Evolutionary conservation across 805 yeast genomes (phyloP).

Genomic region (Grigorovia humatica): DNA sequence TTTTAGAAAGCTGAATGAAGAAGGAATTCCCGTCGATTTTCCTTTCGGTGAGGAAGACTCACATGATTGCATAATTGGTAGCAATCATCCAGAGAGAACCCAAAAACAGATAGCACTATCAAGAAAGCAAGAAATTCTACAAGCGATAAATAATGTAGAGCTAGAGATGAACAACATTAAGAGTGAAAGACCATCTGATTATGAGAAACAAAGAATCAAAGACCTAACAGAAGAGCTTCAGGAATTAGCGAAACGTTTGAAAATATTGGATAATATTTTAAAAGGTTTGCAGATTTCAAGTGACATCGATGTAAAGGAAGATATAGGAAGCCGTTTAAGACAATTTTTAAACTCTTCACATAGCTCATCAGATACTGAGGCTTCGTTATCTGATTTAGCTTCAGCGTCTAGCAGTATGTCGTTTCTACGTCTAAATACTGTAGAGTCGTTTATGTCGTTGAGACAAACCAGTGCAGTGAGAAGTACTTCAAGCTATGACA

Average conservation of each 20-base stretch:
- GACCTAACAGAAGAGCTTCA: conserved; percentile 19
- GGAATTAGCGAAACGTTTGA: conserved; percentile 27
- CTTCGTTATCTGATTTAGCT: conserved; percentile 5
- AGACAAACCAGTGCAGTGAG: conserved; percentile 20
- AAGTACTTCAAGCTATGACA: conserved; percentile 35
- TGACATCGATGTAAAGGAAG: conserved; percentile 9
- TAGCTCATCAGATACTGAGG: conserved; percentile 6
- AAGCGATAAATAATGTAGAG: conserved; percentile 25
- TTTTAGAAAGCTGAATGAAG: conserved; percentile 42
- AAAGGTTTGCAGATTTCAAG: conserved; percentile 24
- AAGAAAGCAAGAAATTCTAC: conserved; percentile 32
- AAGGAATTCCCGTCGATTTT: conserved; percentile 33
- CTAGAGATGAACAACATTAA: conserved; percentile 5
- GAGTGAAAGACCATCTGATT: not conserved
- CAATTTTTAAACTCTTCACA: not conserved
- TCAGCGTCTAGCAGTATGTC: conserved; percentile 1
- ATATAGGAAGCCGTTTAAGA: conserved; percentile 3
- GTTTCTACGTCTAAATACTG: conserved; percentile 14
- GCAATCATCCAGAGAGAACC: conserved; percentile 43
- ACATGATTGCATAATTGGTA: conserved; percentile 45
- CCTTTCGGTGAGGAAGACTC: conserved; percentile 53
- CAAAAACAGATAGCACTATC: conserved; percentile 37
- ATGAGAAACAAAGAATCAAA: conserved; percentile 1
- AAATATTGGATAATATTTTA: conserved; percentile 24
- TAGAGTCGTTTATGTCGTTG: conserved; percentile 26